phyloP scores from a whole-genome alignment of 768 basidiomycete species.

The Rhodotorula graminis region DNA sequence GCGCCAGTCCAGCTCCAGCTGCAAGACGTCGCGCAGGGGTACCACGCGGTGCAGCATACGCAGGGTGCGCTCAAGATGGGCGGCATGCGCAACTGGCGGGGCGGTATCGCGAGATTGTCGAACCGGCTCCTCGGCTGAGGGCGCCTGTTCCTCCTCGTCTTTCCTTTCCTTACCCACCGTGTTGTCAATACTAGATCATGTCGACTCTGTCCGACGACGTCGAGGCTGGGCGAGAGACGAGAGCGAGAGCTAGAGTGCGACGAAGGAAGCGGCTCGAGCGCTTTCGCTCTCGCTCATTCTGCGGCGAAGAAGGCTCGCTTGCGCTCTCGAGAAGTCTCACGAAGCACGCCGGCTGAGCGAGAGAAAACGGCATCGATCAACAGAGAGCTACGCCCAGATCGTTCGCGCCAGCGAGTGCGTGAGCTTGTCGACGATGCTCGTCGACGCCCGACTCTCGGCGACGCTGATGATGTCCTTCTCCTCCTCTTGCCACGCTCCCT shows the following conservation, averaged over 20 bases:
- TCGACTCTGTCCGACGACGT: too few relatives aligned
- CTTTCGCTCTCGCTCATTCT: too few relatives aligned
- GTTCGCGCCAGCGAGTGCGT: slow-evolving; percentile 3
- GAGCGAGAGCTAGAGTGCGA: too few relatives aligned
- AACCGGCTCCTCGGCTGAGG: background rate
- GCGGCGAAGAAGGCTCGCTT: too few relatives aligned
- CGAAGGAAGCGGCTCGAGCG: too few relatives aligned
- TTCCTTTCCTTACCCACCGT: too few relatives aligned
- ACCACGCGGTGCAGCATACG: slow-evolving; percentile 79
- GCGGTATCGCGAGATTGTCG: slow-evolving; percentile 69
- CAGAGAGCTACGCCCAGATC: slow-evolving; percentile 53
- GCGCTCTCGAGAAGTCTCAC: too few relatives aligned
- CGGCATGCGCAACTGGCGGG: slow-evolving; percentile 84
- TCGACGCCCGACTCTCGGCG: slow-evolving; percentile 27
- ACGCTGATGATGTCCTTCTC: slow-evolving; percentile 37
- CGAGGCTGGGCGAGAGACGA: too few relatives aligned
- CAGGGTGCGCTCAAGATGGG: slow-evolving; percentile 75
- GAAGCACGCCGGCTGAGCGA: too few relatives aligned
- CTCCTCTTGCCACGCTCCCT: slow-evolving; percentile 1
- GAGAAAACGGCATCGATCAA: too few relatives aligned
- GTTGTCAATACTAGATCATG: background rate
- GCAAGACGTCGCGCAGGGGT: slow-evolving; percentile 86
- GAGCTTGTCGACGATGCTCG: slow-evolving; percentile 20
- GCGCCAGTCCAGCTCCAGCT: slow-evolving; percentile 67
- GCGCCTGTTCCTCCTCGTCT: too few relatives aligned